Conservation (phyloP, 768 basidiomycete species). For the Rhodocollybia butyracea region DNA sequence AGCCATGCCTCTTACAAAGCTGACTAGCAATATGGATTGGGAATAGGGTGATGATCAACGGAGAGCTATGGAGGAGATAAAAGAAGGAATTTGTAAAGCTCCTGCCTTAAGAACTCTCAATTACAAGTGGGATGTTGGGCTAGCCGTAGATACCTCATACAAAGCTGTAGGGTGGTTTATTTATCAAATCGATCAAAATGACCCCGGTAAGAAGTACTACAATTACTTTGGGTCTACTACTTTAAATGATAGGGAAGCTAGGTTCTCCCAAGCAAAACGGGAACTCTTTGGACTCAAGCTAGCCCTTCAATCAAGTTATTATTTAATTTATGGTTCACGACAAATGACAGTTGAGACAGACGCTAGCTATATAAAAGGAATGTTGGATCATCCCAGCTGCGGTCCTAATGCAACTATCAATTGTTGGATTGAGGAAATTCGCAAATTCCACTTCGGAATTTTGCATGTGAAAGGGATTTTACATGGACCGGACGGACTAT, state of each 20-base stretch:
- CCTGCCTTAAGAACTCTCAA: constrained; percentile 26
- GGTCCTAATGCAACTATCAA: constrained; percentile 19
- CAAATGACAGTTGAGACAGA: no score
- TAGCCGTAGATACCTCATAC: constrained; percentile 27
- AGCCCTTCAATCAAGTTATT: constrained; percentile 17
- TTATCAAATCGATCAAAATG: constrained; percentile 17
- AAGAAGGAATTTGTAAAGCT: constrained; percentile 17
- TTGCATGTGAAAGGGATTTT: not conserved
- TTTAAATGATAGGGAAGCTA: constrained; percentile 24
- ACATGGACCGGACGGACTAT: not conserved
- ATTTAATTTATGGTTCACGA: constrained; percentile 27
- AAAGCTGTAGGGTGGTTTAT: constrained; percentile 19
- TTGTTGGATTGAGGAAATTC: not conserved
- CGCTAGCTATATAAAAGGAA: constrained; percentile 37
- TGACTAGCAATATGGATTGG: constrained; percentile 26
- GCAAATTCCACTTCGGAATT: not conserved
- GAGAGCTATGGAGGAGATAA: constrained; percentile 12
- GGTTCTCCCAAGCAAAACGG: constrained; percentile 35
- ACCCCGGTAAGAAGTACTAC: not conserved
- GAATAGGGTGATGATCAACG: constrained; percentile 30
- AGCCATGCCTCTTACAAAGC: not conserved
- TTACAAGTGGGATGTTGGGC: constrained; percentile 21
- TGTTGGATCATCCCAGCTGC: constrained; percentile 36
- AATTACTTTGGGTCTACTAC: constrained; percentile 29
- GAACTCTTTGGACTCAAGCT: constrained; percentile 35